Base-by-base conservation (phyloP, 2,329 filamentous ascomycete genomes). In the Pyricularia grisea region DNA sequence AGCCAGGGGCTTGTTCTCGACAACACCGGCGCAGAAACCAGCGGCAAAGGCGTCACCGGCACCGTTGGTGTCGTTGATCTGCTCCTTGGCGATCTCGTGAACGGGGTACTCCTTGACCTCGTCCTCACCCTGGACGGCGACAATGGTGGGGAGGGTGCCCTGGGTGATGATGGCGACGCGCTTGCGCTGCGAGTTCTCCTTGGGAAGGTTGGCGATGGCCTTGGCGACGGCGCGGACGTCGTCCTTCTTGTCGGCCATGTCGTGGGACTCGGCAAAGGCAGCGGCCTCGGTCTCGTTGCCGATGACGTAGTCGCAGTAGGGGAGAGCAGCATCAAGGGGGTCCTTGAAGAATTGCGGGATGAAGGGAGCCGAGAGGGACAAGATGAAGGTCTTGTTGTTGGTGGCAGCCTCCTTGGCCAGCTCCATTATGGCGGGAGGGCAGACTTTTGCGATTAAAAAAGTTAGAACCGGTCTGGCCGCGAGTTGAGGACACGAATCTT, bases 331-430 rank as follows among this genome's bases (percentile, higher is more conserved):
- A 81, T 97, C 93, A 66, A 99, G 88, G 73, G 89, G 91, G 67
- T 97, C 94, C 86, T 97, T 97, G 90, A 98, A 99, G 87, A 97
- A 97, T 78, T 97, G 91, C 58, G 91, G 84, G 77, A 99, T 97
- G 85, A 99, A 99, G 70, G 95, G 95, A 9, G 95, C 95, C 67
- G 93, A 95, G 71, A 99, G 88, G 74, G 93, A 96, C 74, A 99
- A 89, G 75, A 94, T 88, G 80, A 98, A 97, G 71, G 85, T 85
- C 88, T 99, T 99, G 87, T 98, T 90, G 80, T 92, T 89, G 73
- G 86, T 83, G 58, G 93, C 94, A 70, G 95, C 94, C 82, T 98
- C 92, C 81, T 97, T 90, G 74, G 91, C 94, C 66, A 99, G 87
- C 73, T 93, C 92, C 85, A 94, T 84, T 78, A 97, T 93, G 73